phyloP scores from a whole-genome alignment of 2,329 filamentous ascomycete species.

The Akanthomyces lecanii region DNA sequence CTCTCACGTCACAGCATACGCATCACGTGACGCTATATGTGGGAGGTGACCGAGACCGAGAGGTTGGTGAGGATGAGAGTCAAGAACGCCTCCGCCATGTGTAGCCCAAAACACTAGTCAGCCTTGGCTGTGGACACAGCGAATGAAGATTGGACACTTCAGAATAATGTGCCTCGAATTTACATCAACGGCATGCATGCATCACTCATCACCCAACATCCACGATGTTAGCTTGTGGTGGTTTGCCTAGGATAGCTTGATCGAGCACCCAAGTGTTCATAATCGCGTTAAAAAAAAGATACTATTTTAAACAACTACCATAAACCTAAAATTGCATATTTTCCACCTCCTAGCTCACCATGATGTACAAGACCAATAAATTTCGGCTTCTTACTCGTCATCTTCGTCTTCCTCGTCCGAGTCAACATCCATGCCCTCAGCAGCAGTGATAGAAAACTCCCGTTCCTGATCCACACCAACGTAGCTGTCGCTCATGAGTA shows the following conservation, averaged over 20 bases:
- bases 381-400: constrained; percentile 21
- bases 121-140: constrained; percentile 5
- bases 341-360: constrained; percentile 6
- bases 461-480: constrained; percentile 96
- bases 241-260: background rate
- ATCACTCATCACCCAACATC: background rate
- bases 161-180: background rate
- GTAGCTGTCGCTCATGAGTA: constrained; percentile 96
- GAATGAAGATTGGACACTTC: background rate
- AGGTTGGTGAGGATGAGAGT: constrained; percentile 14
- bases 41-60: constrained; percentile 12
- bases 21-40: constrained; percentile 17
- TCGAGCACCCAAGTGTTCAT: background rate
- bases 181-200: background rate
- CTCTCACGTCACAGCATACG: constrained; percentile 18
- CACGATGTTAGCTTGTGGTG: constrained; percentile 8
- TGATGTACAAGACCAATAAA: constrained; percentile 17
- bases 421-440: constrained; percentile 93
- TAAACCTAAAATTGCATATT: background rate
- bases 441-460: constrained; percentile 76
- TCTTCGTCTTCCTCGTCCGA: constrained; percentile 59
- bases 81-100: constrained; percentile 5
- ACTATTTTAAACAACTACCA: background rate
- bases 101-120: background rate
- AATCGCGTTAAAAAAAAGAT: constrained; percentile 5